Evolutionary conservation across 441 rosid genomes (phyloP).

Genomic region (Gossypium laxum): DNA sequence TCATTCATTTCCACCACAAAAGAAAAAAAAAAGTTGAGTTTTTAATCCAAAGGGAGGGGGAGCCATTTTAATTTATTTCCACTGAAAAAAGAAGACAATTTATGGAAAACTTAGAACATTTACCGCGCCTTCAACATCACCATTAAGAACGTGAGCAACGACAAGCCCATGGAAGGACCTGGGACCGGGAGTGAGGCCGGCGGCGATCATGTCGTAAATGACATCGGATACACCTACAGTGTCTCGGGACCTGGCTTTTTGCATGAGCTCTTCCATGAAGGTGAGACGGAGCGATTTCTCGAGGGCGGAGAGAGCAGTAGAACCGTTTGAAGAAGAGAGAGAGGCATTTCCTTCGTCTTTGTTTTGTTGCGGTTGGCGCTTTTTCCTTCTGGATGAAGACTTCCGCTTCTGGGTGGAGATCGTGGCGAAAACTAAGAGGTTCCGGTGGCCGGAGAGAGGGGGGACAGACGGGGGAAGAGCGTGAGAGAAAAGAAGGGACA

Average conservation of each 20-base stretch:
- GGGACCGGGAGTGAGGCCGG: conserved; percentile 82
- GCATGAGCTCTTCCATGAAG: conserved; percentile 92
- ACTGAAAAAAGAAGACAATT: background rate
- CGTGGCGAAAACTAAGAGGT: conserved; percentile 5
- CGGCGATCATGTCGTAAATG: conserved; percentile 89
- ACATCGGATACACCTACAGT: conserved; percentile 54
- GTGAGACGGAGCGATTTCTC: conserved; percentile 73
- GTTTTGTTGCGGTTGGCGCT: background rate
- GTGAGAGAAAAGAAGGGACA: conserved; percentile 10
- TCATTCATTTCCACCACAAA: background rate
- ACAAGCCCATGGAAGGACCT: conserved; percentile 88
- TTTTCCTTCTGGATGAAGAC: conserved; percentile 12
- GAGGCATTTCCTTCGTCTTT: conserved; percentile 18
- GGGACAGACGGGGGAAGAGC: background rate
- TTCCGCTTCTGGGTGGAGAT: conserved; percentile 11
- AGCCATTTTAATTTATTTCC: background rate
- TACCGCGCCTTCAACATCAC: conserved; percentile 88
- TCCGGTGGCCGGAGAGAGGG: conserved; percentile 3
- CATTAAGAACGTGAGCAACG: conserved; percentile 53
- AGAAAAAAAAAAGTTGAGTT: background rate
- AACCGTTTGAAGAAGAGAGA: conserved; percentile 16
- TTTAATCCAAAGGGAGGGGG: background rate
- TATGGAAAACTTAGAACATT: conserved; percentile 5
- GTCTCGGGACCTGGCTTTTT: conserved; percentile 60
- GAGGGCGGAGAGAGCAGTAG: conserved; percentile 42